These are phyloP conservation scores for Verticillium isaacii DNA, from an alignment of 2,329 filamentous ascomycete genomes.

Conservation along the genomic window DNA sequence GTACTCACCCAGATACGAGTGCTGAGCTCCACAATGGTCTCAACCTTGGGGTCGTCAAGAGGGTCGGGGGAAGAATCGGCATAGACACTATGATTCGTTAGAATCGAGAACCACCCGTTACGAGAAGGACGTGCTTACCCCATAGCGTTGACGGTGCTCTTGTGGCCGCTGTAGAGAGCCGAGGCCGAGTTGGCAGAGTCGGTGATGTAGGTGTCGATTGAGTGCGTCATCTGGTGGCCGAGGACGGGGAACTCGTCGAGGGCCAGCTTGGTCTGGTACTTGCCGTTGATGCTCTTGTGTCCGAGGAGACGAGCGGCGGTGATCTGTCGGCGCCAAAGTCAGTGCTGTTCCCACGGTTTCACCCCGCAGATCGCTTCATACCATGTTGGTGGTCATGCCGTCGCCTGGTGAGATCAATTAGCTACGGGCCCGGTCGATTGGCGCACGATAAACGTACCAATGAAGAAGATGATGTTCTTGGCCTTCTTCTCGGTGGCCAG, in stretches of 20 bases:
- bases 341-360: neutral
- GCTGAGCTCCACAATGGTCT: constrained; percentile 77
- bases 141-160: constrained; percentile 77
- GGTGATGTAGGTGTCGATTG: constrained; percentile 79
- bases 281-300: constrained; percentile 80
- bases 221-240: constrained; percentile 87
- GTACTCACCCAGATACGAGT: constrained; percentile 52
- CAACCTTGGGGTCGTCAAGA: constrained; percentile 83
- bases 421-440: neutral
- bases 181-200: constrained; percentile 83
- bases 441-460: constrained; percentile 43
- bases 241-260: constrained; percentile 83
- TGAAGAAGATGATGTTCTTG: constrained; percentile 83
- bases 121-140: constrained; percentile 36
- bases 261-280: constrained; percentile 70
- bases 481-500: constrained; percentile 65
- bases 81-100: constrained; percentile 50
- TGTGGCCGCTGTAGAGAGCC: constrained; percentile 78
- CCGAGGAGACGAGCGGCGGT: constrained; percentile 75
- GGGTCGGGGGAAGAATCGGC: constrained; percentile 67
- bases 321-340: constrained; percentile 34
- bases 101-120: neutral
- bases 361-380: constrained; percentile 10
- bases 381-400: constrained; percentile 70
- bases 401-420: constrained; percentile 26